Base-by-base conservation (phyloP, 2,329 filamentous ascomycete species). In the Diaporthe capsici region DNA sequence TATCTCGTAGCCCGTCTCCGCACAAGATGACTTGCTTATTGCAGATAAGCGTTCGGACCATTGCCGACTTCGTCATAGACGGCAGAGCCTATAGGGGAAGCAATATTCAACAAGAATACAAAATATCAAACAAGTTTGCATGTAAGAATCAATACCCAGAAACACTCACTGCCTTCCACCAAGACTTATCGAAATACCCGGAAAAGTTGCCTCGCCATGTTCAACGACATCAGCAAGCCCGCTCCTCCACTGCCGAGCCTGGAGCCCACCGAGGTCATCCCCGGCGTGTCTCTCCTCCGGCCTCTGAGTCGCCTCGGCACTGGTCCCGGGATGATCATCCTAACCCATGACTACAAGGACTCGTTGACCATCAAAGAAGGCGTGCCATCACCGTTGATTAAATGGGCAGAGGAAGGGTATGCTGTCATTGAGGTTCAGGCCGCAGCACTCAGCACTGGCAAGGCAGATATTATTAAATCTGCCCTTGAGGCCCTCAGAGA, bases 261-360 rank as follows among this genome's bases (percentile, higher is more conserved):
- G 44, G 53, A 75, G 47, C 68, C 73, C 68, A 65, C 44, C 6
- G 55, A 70, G 34, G 13, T 75, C 15, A 37, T 44, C n/a, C 68
- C 73, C 2, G 75, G 75, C 17, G 53, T 75, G n/a, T 68, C 73
- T 10, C 68, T 76, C n/a, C 75, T 76, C 68, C 51, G 44, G 34
- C 81, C 80, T 55, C 78, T 82, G 67, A 80, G 80, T 34, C 80
- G 80, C 61, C 79, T 79, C n/a, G 80, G 81, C 34, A 77, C 25
- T 13, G 81, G 81, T 3, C 81, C 80, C 1, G 79, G 80, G n/a
- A 71, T 81, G 13, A 77, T 82, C 67, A 63, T 81, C 44, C 70
- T 79, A 34, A 77, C 80, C 13, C 67, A 76, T 10, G 71, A 47
- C 47, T 31, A 57, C 28, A 60, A 79, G 74, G 75, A 75, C 58